Base-by-base conservation (phyloP, 306 rosid species). In the Begonia peltatifolia region DNA sequence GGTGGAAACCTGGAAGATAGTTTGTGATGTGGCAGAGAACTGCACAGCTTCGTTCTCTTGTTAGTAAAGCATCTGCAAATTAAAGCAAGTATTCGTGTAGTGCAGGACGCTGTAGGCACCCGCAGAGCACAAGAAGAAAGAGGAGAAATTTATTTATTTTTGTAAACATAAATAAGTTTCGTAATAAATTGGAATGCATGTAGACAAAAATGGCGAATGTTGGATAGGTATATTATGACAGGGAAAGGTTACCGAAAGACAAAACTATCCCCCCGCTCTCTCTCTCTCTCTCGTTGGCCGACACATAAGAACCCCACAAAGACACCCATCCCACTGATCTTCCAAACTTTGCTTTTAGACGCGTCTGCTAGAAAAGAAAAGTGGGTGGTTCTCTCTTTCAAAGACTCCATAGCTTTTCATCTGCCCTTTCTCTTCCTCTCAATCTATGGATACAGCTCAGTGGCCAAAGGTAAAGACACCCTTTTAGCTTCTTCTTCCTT, bases 361-460 rank as follows among this genome's bases (percentile, higher is more conserved):
- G 38, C 71, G 73, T 71, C 77, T 56, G 69, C 75, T 66, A 52
- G 12, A 50, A 18, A 12, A 30, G 55, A 71, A 76, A 76, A 67
- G 78, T 71, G 67, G 62, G 51, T 64, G 73, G 53, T 63, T 68
- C 68, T 70, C 77, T 70, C 78, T 73, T 71, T 46, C 9, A 78
- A 70, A 3, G 79, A 76, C 80, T 80, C 71, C 65, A 54, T 63
- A 68, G 73, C 80, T 60, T 79, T 82, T 71, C 46, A 43, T 50
- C 55, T 10, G 35, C 60, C 36, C 49, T 62, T 66, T 74, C 66
- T 65, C 57, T 59, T 67, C 47, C 58, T 71, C 65, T 56, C 72
- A 69, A 71, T 88, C 83, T 38, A 90, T 90, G 97, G 97, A 86
- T 74, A 78, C 92, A 63, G 57, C 92, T 80, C 94, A 80, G 82